Conservation (phyloP, 306 rosid genomes). For the Corylus americana region DNA sequence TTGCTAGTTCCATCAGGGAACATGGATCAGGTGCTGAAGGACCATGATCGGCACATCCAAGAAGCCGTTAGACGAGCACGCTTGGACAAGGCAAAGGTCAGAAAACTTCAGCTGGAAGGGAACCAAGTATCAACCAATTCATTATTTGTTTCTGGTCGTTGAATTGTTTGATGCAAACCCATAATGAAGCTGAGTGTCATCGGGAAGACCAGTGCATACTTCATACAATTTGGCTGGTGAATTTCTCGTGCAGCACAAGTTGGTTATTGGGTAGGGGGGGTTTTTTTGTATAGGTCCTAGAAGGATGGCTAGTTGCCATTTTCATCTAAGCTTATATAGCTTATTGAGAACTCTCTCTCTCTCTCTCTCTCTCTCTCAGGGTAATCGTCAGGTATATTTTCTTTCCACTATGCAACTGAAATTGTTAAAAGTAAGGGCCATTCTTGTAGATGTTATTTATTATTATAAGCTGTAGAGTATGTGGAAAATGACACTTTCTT, state of each 20-base stretch:
- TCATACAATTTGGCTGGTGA: slow-evolving; percentile 30
- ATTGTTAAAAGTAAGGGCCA: slow-evolving; percentile 48
- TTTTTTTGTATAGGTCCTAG: slow-evolving; percentile 51
- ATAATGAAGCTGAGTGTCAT: slow-evolving; percentile 34
- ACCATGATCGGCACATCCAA: slow-evolving; percentile 95
- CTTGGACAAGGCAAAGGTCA: slow-evolving; percentile 80
- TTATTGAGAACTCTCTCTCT: slow-evolving; percentile 30
- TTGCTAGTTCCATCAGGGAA: slow-evolving; percentile 89
- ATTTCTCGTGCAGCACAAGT: slow-evolving; percentile 31
- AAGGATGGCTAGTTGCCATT: slow-evolving; percentile 43
- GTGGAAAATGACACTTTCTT: slow-evolving; percentile 42
- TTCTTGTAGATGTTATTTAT: slow-evolving; percentile 57
- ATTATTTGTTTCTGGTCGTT: slow-evolving; percentile 89
- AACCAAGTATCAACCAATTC: slow-evolving; percentile 72
- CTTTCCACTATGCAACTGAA: slow-evolving; percentile 41
- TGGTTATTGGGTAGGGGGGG: slow-evolving; percentile 23
- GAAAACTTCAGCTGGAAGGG: slow-evolving; percentile 80
- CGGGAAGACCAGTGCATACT: slow-evolving; percentile 28
- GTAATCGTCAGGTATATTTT: slow-evolving; percentile 32
- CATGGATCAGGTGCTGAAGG: slow-evolving; percentile 97
- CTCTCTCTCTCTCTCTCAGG: slow-evolving; percentile 4
- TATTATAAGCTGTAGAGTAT: slow-evolving; percentile 43
- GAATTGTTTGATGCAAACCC: slow-evolving; percentile 40
- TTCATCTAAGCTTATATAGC: slow-evolving; percentile 54
- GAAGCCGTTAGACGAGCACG: slow-evolving; percentile 92